phyloP scores from a whole-genome alignment of 768 basidiomycete genomes.

The Termitomyces sp. region DNA sequence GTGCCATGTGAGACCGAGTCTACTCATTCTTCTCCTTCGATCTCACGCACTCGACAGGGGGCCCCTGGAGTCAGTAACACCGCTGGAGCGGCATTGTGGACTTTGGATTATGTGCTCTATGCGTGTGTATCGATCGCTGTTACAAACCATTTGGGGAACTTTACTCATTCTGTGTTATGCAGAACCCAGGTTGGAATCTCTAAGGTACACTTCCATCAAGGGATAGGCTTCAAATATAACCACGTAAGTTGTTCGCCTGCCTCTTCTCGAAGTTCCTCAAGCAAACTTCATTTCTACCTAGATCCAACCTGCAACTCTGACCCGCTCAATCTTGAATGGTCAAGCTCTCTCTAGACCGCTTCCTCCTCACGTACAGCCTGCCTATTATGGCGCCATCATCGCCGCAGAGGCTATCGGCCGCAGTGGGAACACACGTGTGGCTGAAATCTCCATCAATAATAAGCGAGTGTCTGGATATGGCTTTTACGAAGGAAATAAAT shows the following conservation, averaged over 20 bases:
- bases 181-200: slow-evolving; percentile 41
- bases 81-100: slow-evolving; percentile 70
- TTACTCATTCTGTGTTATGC: neutral
- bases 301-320: slow-evolving; percentile 63
- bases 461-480: slow-evolving; percentile 57
- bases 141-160: neutral
- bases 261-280: neutral
- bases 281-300: slow-evolving; percentile 19
- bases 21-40: neutral
- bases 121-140: slow-evolving; percentile 29
- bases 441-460: slow-evolving; percentile 47
- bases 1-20: slow-evolving; percentile 30
- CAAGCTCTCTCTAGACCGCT: slow-evolving; percentile 44
- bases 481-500: slow-evolving; percentile 42
- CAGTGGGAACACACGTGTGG: slow-evolving; percentile 33
- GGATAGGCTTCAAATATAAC: slow-evolving; percentile 72
- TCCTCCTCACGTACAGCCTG: slow-evolving; percentile 59
- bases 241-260: slow-evolving; percentile 34
- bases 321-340: slow-evolving; percentile 55
- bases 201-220: slow-evolving; percentile 61
- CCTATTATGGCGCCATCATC: slow-evolving; percentile 64
- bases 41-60: slow-evolving; percentile 25
- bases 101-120: slow-evolving; percentile 60
- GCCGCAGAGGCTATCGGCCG: slow-evolving; percentile 54
- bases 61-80: slow-evolving; percentile 61